Conservation (phyloP, 345 rosid species). For the Sapria himalayana region DNA sequence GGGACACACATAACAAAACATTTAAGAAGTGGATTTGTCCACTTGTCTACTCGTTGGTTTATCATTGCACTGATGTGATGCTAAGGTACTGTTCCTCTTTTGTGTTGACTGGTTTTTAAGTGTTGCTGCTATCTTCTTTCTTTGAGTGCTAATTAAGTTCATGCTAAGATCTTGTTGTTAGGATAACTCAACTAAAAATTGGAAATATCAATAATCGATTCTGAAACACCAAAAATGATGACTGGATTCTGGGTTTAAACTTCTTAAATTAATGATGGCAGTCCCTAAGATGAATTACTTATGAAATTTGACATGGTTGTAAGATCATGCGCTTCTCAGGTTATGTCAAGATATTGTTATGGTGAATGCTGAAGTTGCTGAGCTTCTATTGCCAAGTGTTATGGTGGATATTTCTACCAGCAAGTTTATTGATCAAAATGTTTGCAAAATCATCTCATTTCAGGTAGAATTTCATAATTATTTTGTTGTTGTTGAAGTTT, state of each 20-base stretch:
- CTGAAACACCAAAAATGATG: too few species aligned
- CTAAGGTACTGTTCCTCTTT: conserved; percentile 28
- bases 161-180: too few species aligned
- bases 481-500: background rate
- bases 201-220: too few species aligned
- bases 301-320: too few species aligned
- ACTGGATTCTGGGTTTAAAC: too few species aligned
- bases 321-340: too few species aligned
- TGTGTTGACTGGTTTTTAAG: conserved; percentile 4
- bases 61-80: conserved; percentile 53
- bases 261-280: too few species aligned
- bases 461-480: conserved; percentile 28
- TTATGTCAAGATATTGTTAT: conserved; percentile 68
- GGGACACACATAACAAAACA: conserved; percentile 55
- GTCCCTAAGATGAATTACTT: too few species aligned
- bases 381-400: conserved; percentile 60
- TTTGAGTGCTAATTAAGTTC: too few species aligned
- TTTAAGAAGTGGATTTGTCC: conserved; percentile 84
- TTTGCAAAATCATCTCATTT: conserved; percentile 36
- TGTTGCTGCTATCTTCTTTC: too few species aligned
- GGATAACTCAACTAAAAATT: too few species aligned
- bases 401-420: conserved; percentile 56
- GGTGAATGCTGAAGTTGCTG: conserved; percentile 74
- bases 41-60: conserved; percentile 53
- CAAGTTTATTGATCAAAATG: conserved; percentile 24